phyloP scores from a whole-genome alignment of 2,329 filamentous ascomycete genomes.

The Cordyceps farinosa region DNA sequence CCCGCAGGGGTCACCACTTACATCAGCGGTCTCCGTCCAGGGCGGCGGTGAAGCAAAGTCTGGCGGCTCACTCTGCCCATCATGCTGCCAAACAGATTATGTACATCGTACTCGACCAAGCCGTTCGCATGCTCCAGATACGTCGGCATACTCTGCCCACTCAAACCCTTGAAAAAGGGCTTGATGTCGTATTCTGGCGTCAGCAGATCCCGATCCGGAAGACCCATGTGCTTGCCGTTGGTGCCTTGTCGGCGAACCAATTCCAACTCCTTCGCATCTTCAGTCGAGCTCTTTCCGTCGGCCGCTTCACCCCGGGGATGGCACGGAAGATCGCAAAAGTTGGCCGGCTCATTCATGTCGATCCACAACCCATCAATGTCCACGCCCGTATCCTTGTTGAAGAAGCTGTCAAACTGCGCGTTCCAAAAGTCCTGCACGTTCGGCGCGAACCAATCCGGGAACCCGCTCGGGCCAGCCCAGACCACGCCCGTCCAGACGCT shows the following conservation, averaged over 20 bases:
- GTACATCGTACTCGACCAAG: slow-evolving; percentile 65
- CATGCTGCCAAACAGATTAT: slow-evolving; percentile 68
- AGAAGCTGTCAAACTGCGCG: slow-evolving; percentile 62
- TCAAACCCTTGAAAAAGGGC: slow-evolving; percentile 39
- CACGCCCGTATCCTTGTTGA: slow-evolving; percentile 59
- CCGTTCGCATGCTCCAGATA: slow-evolving; percentile 66
- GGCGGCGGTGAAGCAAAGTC: slow-evolving; percentile 62
- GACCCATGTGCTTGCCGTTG: slow-evolving; percentile 20
- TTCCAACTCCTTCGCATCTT: background rate
- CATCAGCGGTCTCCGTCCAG: slow-evolving; percentile 54
- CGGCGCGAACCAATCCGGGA: slow-evolving; percentile 69
- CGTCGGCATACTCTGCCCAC: slow-evolving; percentile 61
- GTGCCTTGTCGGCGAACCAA: background rate
- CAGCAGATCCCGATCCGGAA: slow-evolving; percentile 21
- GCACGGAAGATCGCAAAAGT: slow-evolving; percentile 24
- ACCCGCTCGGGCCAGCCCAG: slow-evolving; percentile 68
- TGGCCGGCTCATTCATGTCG: slow-evolving; percentile 56
- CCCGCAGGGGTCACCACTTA: slow-evolving; percentile 59
- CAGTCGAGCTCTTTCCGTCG: background rate
- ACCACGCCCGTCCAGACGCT: slow-evolving; percentile 54
- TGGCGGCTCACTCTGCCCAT: slow-evolving; percentile 62
- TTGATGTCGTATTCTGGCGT: slow-evolving; percentile 20
- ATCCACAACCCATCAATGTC: slow-evolving; percentile 79
- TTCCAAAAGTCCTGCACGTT: slow-evolving; percentile 63
- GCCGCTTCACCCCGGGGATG: background rate